A percentile compares a stretch with the other conserved stretches of the same genome.
These are phyloP conservation scores for Colletotrichum paranaense DNA, from an alignment of 2,329 filamentous ascomycete genomes.

Conservation along the genomic window DNA sequence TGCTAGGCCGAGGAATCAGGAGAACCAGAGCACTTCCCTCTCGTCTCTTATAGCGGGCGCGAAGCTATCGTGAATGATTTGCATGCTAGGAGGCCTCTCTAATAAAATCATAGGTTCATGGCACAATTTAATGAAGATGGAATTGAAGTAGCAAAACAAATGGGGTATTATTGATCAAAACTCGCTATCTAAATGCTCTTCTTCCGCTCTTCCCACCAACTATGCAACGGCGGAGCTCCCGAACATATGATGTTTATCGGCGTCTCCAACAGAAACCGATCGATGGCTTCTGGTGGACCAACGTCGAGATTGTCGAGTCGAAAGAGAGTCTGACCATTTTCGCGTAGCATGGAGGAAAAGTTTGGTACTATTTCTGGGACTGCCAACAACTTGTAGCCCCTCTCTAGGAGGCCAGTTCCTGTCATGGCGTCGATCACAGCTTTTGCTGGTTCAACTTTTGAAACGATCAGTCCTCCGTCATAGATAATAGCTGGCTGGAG, in stretches of 20 bases:
- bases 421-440: not conserved
- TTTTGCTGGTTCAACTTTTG: not conserved
- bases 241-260: slow-evolving; percentile 23
- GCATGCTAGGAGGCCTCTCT: too few species aligned
- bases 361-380: not conserved
- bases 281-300: slow-evolving; percentile 13
- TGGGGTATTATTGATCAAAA: not conserved
- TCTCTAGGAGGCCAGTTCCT: slow-evolving; percentile 3
- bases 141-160: not conserved
- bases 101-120: too few species aligned
- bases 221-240: slow-evolving; percentile 10
- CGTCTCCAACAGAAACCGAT: slow-evolving; percentile 18
- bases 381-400: not conserved
- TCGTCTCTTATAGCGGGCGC: not conserved
- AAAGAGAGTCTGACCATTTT: not conserved
- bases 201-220: slow-evolving; percentile 18
- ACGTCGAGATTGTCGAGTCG: not conserved
- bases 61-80: too few species aligned
- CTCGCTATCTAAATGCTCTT: not conserved
- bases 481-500: not conserved
- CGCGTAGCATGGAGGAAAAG: slow-evolving; percentile 7
- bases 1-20: not conserved
- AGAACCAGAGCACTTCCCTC: not conserved
- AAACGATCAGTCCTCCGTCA: not conserved
- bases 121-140: too few species aligned